Base-by-base conservation (phyloP, 306 rosid species). In the Inga laurina region DNA sequence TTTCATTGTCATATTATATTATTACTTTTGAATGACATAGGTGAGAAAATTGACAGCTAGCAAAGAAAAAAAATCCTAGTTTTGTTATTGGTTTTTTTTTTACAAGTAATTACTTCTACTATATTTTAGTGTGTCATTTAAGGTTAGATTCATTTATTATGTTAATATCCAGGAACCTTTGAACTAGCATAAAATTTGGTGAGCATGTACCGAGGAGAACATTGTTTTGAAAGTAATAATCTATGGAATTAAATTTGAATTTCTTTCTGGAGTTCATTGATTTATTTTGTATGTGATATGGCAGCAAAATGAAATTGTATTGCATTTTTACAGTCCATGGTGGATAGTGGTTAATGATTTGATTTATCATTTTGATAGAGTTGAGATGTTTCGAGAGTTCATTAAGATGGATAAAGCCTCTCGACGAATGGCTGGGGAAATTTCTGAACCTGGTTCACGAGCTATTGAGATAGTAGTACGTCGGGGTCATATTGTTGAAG, bases 401-500 rank as follows among this genome's bases (percentile, higher is more conserved):
- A 88, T 93, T 84, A 93, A 90, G 90, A 96, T 92, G 94, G 99
- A 96, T 83, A 96, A 96, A 89, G 90, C 91, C 80, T 87, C 95
- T 62, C 90, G 99, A 51, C 92, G 89, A 92, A 96, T 91, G 98
- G 97, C 99, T 74, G 99, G 98, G 85, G 98, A 96, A 87, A 89
- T 91, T 84, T 84, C 90, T 82, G 94, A 90, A 80, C 94, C 97
- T 83, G 93, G 94, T 78, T 90, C 98, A 61, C 97, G 94, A 67
- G 87, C 97, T 24, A 89, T 88, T 84, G 97, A 89, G 80, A 89
- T 96, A 70, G 94, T 89, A 61, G 87, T 96, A 76, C 97, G 91
- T 61, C 94, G 99, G 54, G 93, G 93, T 85, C 97, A 88, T 88
- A 87, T 94, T 78, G 95, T 96, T 86, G 99, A 96, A 91, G 99